Conservation (phyloP, 495 filamentous ascomycete genomes). For the Aspergillus nanangensis region DNA sequence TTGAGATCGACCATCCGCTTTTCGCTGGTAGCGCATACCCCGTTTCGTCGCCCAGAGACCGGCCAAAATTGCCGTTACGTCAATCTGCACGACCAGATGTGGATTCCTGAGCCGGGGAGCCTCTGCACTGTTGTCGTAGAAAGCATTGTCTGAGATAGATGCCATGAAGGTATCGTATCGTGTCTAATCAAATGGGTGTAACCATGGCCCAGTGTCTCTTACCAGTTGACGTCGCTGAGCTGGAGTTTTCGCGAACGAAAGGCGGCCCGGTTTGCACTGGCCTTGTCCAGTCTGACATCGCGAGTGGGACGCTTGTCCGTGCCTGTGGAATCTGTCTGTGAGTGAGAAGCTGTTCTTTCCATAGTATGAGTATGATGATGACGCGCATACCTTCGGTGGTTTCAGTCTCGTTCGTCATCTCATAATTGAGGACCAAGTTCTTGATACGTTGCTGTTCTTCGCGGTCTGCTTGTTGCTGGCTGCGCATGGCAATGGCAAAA, state of each 20-base stretch:
- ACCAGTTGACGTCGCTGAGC: constrained; percentile 97
- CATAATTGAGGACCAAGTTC: constrained; percentile 92
- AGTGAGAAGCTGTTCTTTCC: background rate
- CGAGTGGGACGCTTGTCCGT: constrained; percentile 37
- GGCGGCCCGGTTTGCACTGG: constrained; percentile 64
- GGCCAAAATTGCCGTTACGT: no score
- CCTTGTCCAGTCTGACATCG: constrained; percentile 54
- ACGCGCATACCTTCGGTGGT: constrained; percentile 57
- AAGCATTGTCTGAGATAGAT: no score
- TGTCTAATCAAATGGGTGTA: background rate
- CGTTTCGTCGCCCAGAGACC: no score
- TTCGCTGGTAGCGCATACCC: no score
- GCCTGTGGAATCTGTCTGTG: constrained; percentile 1
- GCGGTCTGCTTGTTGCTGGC: constrained; percentile 87
- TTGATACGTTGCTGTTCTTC: constrained; percentile 98
- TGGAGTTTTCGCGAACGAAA: constrained; percentile 89
- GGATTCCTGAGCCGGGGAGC: no score
- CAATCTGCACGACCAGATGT: no score
- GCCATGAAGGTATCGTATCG: no score
- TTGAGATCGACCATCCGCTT: no score
- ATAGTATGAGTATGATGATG: constrained; percentile 9
- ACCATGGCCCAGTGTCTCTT: constrained; percentile 20
- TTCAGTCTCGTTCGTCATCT: constrained; percentile 75
- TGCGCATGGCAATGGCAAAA: constrained; percentile 94
- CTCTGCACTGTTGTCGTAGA: no score